A percentile compares a stretch with the other conserved stretches of the same genome.
phyloP scores from a whole-genome alignment of 2,329 filamentous ascomycete genomes.

The Fusarium secorum region DNA sequence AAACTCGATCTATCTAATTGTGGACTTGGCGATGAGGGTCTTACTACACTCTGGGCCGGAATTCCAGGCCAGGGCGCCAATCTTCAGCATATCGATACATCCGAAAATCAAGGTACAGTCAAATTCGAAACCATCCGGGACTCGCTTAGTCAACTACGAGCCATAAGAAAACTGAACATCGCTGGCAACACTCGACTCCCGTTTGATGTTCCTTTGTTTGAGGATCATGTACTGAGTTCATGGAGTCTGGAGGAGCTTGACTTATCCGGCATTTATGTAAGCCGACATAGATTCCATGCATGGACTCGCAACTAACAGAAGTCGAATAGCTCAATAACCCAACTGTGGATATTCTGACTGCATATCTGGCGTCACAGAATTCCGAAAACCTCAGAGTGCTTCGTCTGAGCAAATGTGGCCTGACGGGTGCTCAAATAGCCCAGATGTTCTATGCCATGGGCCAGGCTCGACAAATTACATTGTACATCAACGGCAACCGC shows the following conservation, averaged over 20 bases:
- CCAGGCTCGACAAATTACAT: constrained; percentile 55
- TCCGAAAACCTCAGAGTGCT: constrained; percentile 55
- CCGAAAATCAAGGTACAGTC: constrained; percentile 61
- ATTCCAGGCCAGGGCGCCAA: constrained; percentile 55
- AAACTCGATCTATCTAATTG: constrained; percentile 61
- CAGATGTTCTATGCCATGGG: constrained; percentile 61
- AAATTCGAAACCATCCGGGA: constrained; percentile 56
- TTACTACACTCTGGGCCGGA: constrained; percentile 58
- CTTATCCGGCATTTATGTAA: constrained; percentile 62
- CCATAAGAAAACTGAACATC: constrained; percentile 59
- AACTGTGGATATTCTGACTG: constrained; percentile 56
- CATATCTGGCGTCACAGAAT: constrained; percentile 53
- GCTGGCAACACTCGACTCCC: constrained; percentile 59
- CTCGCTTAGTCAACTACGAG: constrained; percentile 53
- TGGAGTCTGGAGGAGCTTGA: constrained; percentile 63
- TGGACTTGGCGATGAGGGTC: constrained; percentile 57
- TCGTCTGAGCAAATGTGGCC: constrained; percentile 60
- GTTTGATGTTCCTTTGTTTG: constrained; percentile 55
- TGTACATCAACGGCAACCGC: constrained; percentile 61
- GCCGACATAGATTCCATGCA: constrained; percentile 4
- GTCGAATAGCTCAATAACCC: constrained; percentile 54
- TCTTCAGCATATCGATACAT: constrained; percentile 60
- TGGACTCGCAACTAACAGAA: constrained; percentile 11
- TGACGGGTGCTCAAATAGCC: constrained; percentile 59
- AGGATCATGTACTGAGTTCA: constrained; percentile 52